A percentile compares a stretch with the other conserved stretches of the same genome.
Evolutionary conservation across 1,284 basidiomycete species (phyloP).

Genomic region (Cutaneotrichosporon sp.): DNA sequence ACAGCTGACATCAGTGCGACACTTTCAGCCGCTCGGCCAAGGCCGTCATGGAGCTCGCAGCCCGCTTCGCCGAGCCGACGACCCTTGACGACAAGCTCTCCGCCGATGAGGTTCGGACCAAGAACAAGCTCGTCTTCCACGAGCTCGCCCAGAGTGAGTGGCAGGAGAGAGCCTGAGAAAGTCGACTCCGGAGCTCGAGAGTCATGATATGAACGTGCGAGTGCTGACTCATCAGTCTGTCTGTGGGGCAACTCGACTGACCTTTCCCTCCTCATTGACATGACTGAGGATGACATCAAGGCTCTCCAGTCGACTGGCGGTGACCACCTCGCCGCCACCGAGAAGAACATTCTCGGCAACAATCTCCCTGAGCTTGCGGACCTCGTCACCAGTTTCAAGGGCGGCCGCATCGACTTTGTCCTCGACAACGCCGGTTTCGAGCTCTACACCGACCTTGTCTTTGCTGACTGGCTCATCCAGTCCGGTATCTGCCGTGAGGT

Average conservation of each 20-base stretch:
- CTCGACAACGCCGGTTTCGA: conserved; percentile 66
- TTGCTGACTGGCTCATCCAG: conserved; percentile 79
- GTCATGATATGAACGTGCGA: too few relatives aligned
- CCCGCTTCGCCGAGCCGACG: conserved; percentile 80
- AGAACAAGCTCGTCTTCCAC: conserved; percentile 84
- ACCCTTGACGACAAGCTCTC: not conserved
- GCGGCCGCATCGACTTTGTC: conserved; percentile 81
- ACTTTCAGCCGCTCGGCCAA: conserved; percentile 85
- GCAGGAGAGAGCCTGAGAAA: too few relatives aligned
- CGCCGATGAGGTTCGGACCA: conserved; percentile 59
- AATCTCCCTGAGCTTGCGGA: conserved; percentile 72
- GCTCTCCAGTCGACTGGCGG: conserved; percentile 95
- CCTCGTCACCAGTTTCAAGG: conserved; percentile 67
- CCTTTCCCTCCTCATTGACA: conserved; percentile 91
- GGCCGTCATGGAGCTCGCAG: conserved; percentile 92
- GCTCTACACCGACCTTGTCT: conserved; percentile 93
- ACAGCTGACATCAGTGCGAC: conserved; percentile 58
- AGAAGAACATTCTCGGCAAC: conserved; percentile 67
- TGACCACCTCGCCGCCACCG: conserved; percentile 88
- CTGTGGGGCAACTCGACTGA: conserved; percentile 97
- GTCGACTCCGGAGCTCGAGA: too few relatives aligned
- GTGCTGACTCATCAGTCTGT: conserved; percentile 60
- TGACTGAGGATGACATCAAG: conserved; percentile 98
- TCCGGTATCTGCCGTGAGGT: conserved; percentile 79
- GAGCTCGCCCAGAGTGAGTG: conserved; percentile 82